Conservation (phyloP, 306 rosid genomes). For the Erythrophleum fordii region DNA sequence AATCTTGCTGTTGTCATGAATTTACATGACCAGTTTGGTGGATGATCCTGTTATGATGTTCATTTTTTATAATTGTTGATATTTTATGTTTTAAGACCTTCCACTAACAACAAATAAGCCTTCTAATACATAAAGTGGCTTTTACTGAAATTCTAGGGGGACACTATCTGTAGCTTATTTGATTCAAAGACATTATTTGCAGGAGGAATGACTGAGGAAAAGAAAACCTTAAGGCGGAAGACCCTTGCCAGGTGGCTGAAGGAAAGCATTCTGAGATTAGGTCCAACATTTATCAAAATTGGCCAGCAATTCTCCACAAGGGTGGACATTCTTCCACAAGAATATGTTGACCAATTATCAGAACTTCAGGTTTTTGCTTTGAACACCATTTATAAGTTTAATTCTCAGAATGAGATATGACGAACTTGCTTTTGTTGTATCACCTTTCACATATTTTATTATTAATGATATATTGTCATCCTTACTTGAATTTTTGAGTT, state of each 20-base stretch:
- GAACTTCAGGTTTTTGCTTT: constrained; percentile 83
- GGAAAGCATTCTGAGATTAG: constrained; percentile 93
- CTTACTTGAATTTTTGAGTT: constrained; percentile 21
- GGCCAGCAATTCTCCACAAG: constrained; percentile 99
- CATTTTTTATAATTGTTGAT: not conserved
- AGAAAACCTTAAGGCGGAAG: constrained; percentile 74
- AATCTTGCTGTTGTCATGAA: constrained; percentile 4
- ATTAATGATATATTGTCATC: constrained; percentile 20
- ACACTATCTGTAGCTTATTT: constrained; percentile 14
- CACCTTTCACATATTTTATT: constrained; percentile 2
- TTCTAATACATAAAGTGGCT: constrained; percentile 9
- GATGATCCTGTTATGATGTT: not conserved
- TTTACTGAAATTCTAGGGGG: constrained; percentile 24
- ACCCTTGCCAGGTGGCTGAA: constrained; percentile 95
- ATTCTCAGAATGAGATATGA: constrained; percentile 28
- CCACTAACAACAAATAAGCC: not conserved
- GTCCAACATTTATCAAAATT: constrained; percentile 97
- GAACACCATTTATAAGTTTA: constrained; percentile 28
- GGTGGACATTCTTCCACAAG: constrained; percentile 98
- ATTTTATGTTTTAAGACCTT: constrained; percentile 7
- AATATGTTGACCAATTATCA: constrained; percentile 93
- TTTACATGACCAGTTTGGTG: not conserved
- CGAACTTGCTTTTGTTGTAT: constrained; percentile 30
- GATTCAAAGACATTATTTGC: constrained; percentile 27
- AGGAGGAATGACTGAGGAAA: constrained; percentile 95